Conservation (phyloP, 148 eudicot species). For the Persicaria maculosa region DNA sequence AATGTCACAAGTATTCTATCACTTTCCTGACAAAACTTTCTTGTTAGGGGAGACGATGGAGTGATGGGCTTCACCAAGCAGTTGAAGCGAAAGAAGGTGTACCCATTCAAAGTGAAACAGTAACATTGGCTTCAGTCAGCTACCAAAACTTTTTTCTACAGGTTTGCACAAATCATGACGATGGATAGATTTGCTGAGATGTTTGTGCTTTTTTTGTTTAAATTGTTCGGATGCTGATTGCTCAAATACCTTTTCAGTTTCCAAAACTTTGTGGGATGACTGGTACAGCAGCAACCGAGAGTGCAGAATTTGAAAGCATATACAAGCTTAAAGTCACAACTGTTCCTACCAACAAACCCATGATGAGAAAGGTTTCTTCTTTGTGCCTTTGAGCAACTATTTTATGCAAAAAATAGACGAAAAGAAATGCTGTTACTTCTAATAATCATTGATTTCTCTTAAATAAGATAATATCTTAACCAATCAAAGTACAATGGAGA, state of each 20-base stretch:
- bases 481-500: neutral
- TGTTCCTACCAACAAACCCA: conserved; percentile 96
- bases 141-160: conserved; percentile 98
- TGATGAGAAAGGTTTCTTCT: conserved; percentile 86
- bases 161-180: conserved; percentile 28
- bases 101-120: conserved; percentile 95
- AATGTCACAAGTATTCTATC: neutral
- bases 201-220: conserved; percentile 15
- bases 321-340: conserved; percentile 96
- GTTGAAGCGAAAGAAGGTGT: conserved; percentile 98
- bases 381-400: neutral
- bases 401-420: neutral
- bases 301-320: conserved; percentile 96
- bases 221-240: conserved; percentile 4
- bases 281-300: conserved; percentile 98
- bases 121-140: conserved; percentile 97
- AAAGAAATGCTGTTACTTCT: neutral
- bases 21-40: conserved; percentile 8
- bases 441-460: neutral
- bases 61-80: conserved; percentile 99
- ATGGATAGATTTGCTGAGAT: conserved; percentile 14
- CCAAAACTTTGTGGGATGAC: conserved; percentile 99
- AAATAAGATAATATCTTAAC: neutral
- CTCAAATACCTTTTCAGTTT: conserved; percentile 42
- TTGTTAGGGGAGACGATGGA: conserved; percentile 96